These are phyloP conservation scores for Nasturtium officinale DNA, from an alignment of 345 rosid species.

Conservation along the genomic window DNA sequence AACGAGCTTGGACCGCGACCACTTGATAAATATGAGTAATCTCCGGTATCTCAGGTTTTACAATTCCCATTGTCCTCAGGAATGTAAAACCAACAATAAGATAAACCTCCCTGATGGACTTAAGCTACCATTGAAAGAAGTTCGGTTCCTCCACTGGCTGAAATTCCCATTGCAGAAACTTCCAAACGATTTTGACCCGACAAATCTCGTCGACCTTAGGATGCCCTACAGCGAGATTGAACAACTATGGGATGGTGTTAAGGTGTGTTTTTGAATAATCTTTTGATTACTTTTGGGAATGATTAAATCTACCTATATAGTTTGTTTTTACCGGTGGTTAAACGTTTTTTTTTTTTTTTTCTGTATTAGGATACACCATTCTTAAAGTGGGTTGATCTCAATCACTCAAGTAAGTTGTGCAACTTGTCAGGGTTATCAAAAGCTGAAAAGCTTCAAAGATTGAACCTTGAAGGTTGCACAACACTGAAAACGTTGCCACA, in stretches of 20 bases:
- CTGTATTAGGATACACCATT: background rate
- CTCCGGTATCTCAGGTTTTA: background rate
- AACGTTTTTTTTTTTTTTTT: too few relatives aligned
- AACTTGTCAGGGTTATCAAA: background rate
- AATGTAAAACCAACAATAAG: background rate
- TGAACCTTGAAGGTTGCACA: constrained; percentile 7
- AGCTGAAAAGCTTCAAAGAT: background rate
- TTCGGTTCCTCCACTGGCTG: background rate
- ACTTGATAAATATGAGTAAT: background rate
- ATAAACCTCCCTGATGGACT: background rate
- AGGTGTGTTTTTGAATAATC: background rate
- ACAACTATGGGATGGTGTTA: background rate
- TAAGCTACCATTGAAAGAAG: background rate
- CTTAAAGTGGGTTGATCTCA: background rate
- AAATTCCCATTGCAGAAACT: background rate
- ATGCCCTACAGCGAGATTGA: background rate
- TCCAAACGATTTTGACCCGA: background rate
- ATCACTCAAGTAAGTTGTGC: background rate
- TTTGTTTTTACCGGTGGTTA: background rate
- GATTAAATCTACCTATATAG: background rate
- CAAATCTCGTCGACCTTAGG: background rate
- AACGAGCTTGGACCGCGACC: background rate
- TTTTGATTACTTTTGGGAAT: too few relatives aligned
- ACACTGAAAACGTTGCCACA: too few relatives aligned
- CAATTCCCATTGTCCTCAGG: background rate